Evolutionary conservation across 1,284 basidiomycete genomes (phyloP), one percentile per base, ranked within the genome.

Genomic region (Pulchroboletus neoregius): DNA sequence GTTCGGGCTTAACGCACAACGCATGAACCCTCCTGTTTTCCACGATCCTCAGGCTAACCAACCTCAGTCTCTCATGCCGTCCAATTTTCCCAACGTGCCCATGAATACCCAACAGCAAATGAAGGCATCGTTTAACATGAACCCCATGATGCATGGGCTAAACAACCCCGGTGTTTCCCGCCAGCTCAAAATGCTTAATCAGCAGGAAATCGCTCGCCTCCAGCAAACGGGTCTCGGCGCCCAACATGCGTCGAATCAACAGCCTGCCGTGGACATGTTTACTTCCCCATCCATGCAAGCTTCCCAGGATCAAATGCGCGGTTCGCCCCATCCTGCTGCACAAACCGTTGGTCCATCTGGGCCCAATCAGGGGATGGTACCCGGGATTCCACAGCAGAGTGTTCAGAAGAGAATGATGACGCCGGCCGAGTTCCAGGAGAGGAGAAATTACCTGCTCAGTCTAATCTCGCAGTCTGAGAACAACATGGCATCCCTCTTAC

Each of bases 171-270:
- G 54, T 11, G 40, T 58, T 48, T 42, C 58, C 47, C 58, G 79
- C 33, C 80, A 79, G 56, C 63, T 79, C 24, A 75, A 76, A 41
- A 68, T 78, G 60, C 72, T 78, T 53, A 69, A 58, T 16, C 73
- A 71, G 55, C 74, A 72, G 32, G 68, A 71, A 31, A 57, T 66
- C 16, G 67, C 60, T 55, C 69, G 71, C 46, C 63, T 69, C 45
- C 67, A 62, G 43, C 62, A 60, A 50, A 51, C 57, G 15, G 51
- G 57, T 45, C 52, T 62, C 41, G 54, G 53, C 2, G 15, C 49
- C n/a, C 69, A 66, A 32, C 60, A 65, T 39, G 50, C 58, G 22
- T 56, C 70, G 47, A 70, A 65, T 50, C 69, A 71, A 54, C 35
- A 64, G 15, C 54, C 63, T 15, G 48, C 66, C 26, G 55, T 59